Conservation (phyloP, 2,329 filamentous ascomycete genomes). For the Colletotrichum theobromicola region DNA sequence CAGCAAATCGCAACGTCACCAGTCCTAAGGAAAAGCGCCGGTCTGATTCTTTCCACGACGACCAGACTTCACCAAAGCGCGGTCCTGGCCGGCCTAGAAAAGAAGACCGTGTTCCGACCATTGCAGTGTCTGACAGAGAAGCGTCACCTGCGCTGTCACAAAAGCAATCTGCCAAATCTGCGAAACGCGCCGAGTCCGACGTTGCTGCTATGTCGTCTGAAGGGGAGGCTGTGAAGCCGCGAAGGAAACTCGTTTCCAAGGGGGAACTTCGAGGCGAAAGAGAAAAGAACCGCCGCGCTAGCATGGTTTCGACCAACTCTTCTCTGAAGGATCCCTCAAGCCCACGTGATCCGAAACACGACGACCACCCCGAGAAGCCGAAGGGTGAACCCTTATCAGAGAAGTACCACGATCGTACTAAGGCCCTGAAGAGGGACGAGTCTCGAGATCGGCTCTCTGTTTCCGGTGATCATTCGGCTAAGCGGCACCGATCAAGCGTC, state of each 20-base stretch:
- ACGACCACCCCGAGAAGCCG: slow-evolving; percentile 54
- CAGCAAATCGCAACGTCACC: slow-evolving; percentile 36
- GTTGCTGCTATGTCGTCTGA: slow-evolving; percentile 57
- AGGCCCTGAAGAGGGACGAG: slow-evolving; percentile 66
- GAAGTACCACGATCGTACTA: slow-evolving; percentile 64
- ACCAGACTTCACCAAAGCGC: slow-evolving; percentile 53
- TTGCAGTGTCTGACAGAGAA: slow-evolving; percentile 58
- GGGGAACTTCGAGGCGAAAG: slow-evolving; percentile 65
- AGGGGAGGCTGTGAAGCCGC: slow-evolving; percentile 62
- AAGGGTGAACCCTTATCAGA: slow-evolving; percentile 50
- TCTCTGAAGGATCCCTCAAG: slow-evolving; percentile 58
- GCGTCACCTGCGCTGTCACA: slow-evolving; percentile 51
- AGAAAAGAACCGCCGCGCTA: slow-evolving; percentile 63
- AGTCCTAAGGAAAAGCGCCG: slow-evolving; percentile 57
- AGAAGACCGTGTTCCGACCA: slow-evolving; percentile 54
- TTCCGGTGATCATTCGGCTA: slow-evolving; percentile 57
- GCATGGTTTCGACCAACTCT: slow-evolving; percentile 61
- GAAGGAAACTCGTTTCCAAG: slow-evolving; percentile 68
- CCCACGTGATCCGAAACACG: slow-evolving; percentile 52
- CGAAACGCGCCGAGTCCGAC: slow-evolving; percentile 61
- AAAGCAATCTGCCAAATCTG: slow-evolving; percentile 51
- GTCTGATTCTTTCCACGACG: slow-evolving; percentile 51
- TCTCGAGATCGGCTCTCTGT: slow-evolving; percentile 59
- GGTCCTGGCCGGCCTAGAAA: slow-evolving; percentile 60
- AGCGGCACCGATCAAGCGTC: slow-evolving; percentile 63